Conservation (phyloP, 768 basidiomycete species). For the Candolleomyces eurysporus region DNA sequence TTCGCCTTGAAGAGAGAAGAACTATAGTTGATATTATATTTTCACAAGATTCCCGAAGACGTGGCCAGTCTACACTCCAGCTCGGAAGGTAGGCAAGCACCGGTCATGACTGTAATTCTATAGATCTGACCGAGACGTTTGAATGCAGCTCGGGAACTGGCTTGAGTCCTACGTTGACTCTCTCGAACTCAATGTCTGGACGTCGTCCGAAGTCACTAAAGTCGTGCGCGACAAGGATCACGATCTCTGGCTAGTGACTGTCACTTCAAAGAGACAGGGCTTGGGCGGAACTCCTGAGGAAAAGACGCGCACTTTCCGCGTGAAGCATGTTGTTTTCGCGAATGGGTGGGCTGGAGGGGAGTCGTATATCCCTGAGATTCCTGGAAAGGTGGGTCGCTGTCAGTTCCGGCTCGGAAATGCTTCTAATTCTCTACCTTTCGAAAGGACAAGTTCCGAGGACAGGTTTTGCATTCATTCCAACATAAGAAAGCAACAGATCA, state of each 20-base stretch:
- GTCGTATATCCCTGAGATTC: conserved; percentile 43
- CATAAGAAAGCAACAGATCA: conserved; percentile 46
- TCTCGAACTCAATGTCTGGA: conserved; percentile 54
- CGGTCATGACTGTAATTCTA: too few relatives aligned
- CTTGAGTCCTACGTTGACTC: conserved; percentile 30
- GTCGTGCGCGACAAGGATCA: conserved; percentile 31
- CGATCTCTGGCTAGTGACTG: conserved; percentile 40
- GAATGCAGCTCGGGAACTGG: conserved; percentile 28
- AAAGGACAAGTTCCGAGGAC: conserved; percentile 48
- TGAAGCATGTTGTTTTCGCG: conserved; percentile 55
- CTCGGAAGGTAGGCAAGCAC: conserved; percentile 20
- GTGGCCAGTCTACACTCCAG: conserved; percentile 30
- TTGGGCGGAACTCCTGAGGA: conserved; percentile 23
- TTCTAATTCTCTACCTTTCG: background rate
- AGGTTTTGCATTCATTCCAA: conserved; percentile 48
- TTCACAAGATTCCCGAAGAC: conserved; percentile 26
- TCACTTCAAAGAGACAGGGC: conserved; percentile 31
- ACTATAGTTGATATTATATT: background rate
- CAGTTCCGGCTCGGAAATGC: background rate
- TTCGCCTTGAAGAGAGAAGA: conserved; percentile 11
- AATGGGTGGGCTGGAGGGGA: conserved; percentile 48
- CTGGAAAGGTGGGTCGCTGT: conserved; percentile 34
- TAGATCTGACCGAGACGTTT: background rate
- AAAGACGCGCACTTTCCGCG: conserved; percentile 36
- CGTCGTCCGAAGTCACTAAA: conserved; percentile 30